Evolutionary conservation across 768 basidiomycete genomes (phyloP).

Genomic region (Clitopilus hobsonii): DNA sequence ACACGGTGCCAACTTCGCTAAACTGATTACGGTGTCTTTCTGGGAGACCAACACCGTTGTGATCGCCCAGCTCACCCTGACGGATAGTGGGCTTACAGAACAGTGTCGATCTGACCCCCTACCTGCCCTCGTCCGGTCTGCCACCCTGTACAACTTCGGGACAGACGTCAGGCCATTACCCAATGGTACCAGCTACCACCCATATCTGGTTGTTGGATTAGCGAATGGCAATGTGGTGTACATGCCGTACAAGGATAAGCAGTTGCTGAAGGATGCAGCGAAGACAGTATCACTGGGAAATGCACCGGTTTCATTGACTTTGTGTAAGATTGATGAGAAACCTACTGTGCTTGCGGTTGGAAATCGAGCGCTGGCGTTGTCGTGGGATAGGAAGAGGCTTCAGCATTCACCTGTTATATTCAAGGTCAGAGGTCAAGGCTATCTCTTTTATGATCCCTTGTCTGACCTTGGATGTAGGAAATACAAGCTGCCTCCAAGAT

Average conservation of each 20-base stretch:
- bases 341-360: constrained; percentile 67
- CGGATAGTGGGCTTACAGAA: too few species aligned
- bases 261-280: constrained; percentile 37
- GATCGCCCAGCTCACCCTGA: constrained; percentile 36
- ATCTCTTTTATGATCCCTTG: not conserved
- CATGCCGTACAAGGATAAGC: constrained; percentile 29
- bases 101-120: too few species aligned
- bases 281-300: constrained; percentile 64
- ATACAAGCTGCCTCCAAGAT: constrained; percentile 48
- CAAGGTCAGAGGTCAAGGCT: constrained; percentile 36
- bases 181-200: too few species aligned
- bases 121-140: too few species aligned
- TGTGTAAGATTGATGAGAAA: constrained; percentile 49
- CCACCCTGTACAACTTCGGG: too few species aligned
- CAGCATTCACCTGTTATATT: constrained; percentile 67
- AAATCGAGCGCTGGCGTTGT: constrained; percentile 64
- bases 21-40: constrained; percentile 58
- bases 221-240: too few species aligned
- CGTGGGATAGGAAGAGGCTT: constrained; percentile 60
- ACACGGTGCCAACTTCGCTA: constrained; percentile 37
- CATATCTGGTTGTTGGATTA: too few species aligned
- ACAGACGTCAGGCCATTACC: too few species aligned
- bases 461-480: constrained; percentile 28
- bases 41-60: constrained; percentile 69
- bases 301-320: constrained; percentile 58